Conservation (phyloP, 1,284 basidiomycete genomes). For the Crepidotus sp. region DNA sequence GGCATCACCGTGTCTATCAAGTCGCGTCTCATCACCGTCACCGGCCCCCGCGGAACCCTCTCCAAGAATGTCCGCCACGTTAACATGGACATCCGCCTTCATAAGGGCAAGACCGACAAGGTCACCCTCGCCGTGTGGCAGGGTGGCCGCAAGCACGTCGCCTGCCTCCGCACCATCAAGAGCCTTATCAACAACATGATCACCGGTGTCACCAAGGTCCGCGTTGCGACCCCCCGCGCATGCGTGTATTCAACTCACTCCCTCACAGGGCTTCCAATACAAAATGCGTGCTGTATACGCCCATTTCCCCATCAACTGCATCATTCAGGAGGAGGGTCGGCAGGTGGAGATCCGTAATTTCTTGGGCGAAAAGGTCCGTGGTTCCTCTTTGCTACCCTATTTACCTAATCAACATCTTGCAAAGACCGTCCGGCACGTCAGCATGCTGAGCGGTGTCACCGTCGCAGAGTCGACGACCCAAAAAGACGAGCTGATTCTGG, state of each 20-base stretch:
- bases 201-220: conserved; percentile 88
- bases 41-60: conserved; percentile 83
- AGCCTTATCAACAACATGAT: conserved; percentile 97
- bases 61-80: conserved; percentile 91
- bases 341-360: conserved; percentile 97
- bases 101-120: conserved; percentile 64
- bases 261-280: conserved; percentile 89
- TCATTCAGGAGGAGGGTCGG: conserved; percentile 77
- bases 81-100: conserved; percentile 90
- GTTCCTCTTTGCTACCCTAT: too few relatives aligned
- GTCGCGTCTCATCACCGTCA: conserved; percentile 83
- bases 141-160: conserved; percentile 96
- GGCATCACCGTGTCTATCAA: conserved; percentile 81
- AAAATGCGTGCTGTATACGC: conserved; percentile 99
- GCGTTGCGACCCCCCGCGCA: conserved; percentile 16
- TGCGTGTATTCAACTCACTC: background rate
- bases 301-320: conserved; percentile 99
- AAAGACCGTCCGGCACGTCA: conserved; percentile 87
- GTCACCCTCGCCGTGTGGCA: conserved; percentile 97
- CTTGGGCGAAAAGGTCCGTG: conserved; percentile 82
- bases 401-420: background rate
- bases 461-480: conserved; percentile 88
- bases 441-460: conserved; percentile 86
- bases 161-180: conserved; percentile 94
- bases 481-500: conserved; percentile 92